Percentiles rank a stretch among this genome's conserved stretches.
Conservation (phyloP, 2,329 filamentous ascomycete genomes). For the Fusarium sulawesiense region DNA sequence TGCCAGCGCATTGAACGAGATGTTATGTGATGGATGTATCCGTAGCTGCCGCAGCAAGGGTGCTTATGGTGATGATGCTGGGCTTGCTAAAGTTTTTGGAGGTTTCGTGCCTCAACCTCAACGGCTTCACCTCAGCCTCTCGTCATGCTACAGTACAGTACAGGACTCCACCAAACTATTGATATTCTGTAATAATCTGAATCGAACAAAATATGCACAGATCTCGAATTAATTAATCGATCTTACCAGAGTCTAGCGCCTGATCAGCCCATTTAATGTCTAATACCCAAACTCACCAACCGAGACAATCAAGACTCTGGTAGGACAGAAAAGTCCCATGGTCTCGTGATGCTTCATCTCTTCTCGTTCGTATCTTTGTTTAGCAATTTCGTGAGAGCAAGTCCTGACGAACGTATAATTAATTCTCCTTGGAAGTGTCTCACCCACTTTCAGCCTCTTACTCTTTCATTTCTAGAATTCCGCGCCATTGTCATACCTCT, state of each 20-base stretch:
- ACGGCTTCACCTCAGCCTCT: constrained; percentile 5
- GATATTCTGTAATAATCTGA: constrained; percentile 12
- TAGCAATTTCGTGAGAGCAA: constrained; percentile 2
- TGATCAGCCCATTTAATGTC: constrained; percentile 10
- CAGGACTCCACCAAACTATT: constrained; percentile 29
- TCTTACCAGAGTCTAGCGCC: constrained; percentile 33
- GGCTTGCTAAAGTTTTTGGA: constrained; percentile 8
- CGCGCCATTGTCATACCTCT: constrained; percentile 36
- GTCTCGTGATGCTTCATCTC: constrained; percentile 13
- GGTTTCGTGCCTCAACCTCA: constrained; percentile 9
- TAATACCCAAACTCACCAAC: constrained; percentile 19
- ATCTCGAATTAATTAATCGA: neutral
- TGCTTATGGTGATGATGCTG: neutral
- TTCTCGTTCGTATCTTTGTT: constrained; percentile 32
- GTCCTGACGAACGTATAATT: constrained; percentile 7
- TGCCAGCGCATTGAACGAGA: constrained; percentile 21
- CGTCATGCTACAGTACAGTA: constrained; percentile 8
- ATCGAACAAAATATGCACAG: constrained; percentile 1
- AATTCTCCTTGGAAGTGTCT: constrained; percentile 31
- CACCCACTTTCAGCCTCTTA: constrained; percentile 34
- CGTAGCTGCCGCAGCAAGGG: constrained; percentile 1
- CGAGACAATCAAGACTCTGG: constrained; percentile 28
- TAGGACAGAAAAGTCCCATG: constrained; percentile 5
- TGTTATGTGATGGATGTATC: neutral
- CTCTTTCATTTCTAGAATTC: constrained; percentile 24